Evolutionary conservation across 768 basidiomycete species (phyloP).

Genomic region (Tricholoma furcatifolium): DNA sequence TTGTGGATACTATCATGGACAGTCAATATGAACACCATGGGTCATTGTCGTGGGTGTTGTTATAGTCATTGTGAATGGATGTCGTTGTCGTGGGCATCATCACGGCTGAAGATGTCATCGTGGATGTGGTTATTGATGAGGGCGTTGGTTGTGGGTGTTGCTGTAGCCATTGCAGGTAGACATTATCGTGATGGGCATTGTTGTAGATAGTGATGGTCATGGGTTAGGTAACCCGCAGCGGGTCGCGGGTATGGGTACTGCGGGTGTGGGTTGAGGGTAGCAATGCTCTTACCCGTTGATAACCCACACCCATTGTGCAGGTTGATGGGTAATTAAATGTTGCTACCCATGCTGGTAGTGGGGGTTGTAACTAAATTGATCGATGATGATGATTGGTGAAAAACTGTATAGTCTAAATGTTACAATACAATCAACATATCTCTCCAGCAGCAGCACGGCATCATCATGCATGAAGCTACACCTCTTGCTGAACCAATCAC

Average conservation of each 20-base stretch:
- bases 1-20: too few relatives aligned
- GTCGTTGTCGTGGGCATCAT: too few relatives aligned
- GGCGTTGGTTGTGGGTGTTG: too few relatives aligned
- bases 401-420: neutral
- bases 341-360: too few relatives aligned
- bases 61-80: too few relatives aligned
- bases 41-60: too few relatives aligned
- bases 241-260: neutral
- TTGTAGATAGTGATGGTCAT: neutral
- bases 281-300: neutral
- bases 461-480: neutral
- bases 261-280: neutral
- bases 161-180: too few relatives aligned
- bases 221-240: neutral
- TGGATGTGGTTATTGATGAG: too few relatives aligned
- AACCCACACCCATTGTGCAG: neutral
- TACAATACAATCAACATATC: neutral
- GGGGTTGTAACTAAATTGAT: neutral
- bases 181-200: too few relatives aligned
- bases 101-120: too few relatives aligned
- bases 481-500: neutral
- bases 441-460: neutral
- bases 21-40: too few relatives aligned
- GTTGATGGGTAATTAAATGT: neutral
- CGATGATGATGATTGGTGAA: neutral